Evolutionary conservation across 2,329 filamentous ascomycete species (phyloP).

Genomic region (Colletotrichum noveboracense): DNA sequence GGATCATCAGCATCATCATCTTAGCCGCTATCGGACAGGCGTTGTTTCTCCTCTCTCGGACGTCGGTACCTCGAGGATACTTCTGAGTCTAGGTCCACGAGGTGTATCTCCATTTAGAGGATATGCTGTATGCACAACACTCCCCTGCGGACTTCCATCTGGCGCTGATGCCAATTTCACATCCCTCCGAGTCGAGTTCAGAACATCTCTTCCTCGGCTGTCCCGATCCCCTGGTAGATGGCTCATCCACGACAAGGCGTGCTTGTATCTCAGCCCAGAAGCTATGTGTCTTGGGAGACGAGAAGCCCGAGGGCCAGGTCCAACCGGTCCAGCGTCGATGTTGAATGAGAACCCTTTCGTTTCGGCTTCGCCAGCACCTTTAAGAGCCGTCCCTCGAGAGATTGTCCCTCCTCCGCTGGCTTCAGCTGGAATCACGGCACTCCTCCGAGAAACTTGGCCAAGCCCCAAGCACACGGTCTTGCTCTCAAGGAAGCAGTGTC

Average conservation of each 20-base stretch:
- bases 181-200: neutral
- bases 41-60: neutral
- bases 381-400: neutral
- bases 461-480: too few relatives aligned
- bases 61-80: neutral
- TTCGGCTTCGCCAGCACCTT: neutral
- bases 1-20: neutral
- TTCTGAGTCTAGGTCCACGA: neutral
- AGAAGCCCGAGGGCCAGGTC: neutral
- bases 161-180: neutral
- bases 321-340: neutral
- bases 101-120: neutral
- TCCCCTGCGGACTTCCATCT: neutral
- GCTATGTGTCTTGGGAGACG: neutral
- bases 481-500: too few relatives aligned
- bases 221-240: neutral
- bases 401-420: neutral
- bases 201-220: neutral
- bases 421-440: neutral
- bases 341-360: neutral
- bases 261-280: neutral
- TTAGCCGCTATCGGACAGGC: neutral
- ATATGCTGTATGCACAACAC: neutral
- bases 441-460: fast-evolving
- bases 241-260: neutral